Base-by-base conservation (phyloP, 345 rosid species). In the Viola odorata region DNA sequence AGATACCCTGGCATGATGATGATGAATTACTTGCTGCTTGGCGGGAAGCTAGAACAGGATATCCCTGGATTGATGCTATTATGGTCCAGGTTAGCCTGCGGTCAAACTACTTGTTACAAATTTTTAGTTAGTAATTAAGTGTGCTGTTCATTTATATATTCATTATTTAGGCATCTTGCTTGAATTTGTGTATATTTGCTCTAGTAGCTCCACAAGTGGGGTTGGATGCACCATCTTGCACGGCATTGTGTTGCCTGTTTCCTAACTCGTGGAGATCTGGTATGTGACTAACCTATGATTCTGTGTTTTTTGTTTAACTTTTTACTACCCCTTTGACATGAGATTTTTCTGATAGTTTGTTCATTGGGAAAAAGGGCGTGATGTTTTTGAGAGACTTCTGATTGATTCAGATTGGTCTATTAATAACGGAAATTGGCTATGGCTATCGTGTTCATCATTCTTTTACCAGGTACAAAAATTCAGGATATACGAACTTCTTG, bases 41-140 rank as follows among this genome's bases (percentile, higher is more conserved):
- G 98, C 87, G 94, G 64, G 96, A 85, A 15, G 91, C 89, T 62
- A 84, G 84, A 73, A 89, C 96, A 44, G 96, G 96, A 60, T 89
- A 81, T 62, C 98, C 98, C 66, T 92, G 98, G 98, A 92, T 92
- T 69, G 96, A 92, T 87, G 98, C 98, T 60, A 89, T 89, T 61
- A 89, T 92, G 98, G 78, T 85, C 69, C 96, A 92, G 96, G 98
- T 92, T 71, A 60, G 77, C 49, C 59, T 75, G 54, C 62, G 69
- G 58, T 32, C 45, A 64, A 15, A 45, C 53, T 75, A 37, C 40
- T 55, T 55, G 49, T 6, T 58, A 16, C 57, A 53, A 38, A 16
- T 5, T 52, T 52, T 41, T 10, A 52, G 16, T 17, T 55, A 11
- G 53, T 54, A 64, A 14, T 37, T 56, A 55, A 12, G 44, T 37